These are phyloP conservation scores for Aphanomyces stellatus DNA, from an alignment of 352 stramenopile species.

Conservation along the genomic window DNA sequence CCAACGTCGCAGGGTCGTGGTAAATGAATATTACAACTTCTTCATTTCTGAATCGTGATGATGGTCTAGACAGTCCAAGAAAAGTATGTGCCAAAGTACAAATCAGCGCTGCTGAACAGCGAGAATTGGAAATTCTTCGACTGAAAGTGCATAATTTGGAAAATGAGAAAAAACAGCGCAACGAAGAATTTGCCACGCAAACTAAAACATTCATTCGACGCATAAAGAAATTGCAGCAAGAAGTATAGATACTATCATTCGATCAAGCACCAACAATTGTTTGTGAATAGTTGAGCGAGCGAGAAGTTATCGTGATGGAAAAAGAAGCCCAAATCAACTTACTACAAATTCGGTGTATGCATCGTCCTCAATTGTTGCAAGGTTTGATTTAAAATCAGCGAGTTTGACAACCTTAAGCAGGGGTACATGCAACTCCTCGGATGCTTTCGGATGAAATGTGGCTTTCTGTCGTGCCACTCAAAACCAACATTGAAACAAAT, in stretches of 20 bases:
- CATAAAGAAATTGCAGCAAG: conserved; percentile 51
- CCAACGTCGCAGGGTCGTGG: conserved; percentile 1
- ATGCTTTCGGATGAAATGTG: conserved; percentile 18
- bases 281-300: neutral
- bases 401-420: neutral
- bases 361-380: neutral
- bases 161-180: conserved; percentile 39
- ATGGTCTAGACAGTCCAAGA: conserved; percentile 24
- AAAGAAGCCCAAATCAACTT: conserved; percentile 36
- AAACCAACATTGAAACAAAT: neutral
- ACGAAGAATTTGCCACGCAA: conserved; percentile 45
- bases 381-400: neutral
- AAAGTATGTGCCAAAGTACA: conserved; percentile 23
- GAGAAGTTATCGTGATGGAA: neutral
- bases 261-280: neutral
- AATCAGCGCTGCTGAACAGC: neutral
- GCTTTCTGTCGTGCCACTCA: neutral
- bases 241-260: too few species aligned
- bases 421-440: neutral
- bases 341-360: conserved; percentile 8
- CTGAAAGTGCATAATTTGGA: conserved; percentile 36
- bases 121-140: conserved; percentile 6
- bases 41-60: too few species aligned
- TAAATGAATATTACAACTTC: neutral
- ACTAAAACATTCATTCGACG: conserved; percentile 59